Evolutionary conservation across 345 rosid species (phyloP).

Genomic region (Ceriops zippeliana): DNA sequence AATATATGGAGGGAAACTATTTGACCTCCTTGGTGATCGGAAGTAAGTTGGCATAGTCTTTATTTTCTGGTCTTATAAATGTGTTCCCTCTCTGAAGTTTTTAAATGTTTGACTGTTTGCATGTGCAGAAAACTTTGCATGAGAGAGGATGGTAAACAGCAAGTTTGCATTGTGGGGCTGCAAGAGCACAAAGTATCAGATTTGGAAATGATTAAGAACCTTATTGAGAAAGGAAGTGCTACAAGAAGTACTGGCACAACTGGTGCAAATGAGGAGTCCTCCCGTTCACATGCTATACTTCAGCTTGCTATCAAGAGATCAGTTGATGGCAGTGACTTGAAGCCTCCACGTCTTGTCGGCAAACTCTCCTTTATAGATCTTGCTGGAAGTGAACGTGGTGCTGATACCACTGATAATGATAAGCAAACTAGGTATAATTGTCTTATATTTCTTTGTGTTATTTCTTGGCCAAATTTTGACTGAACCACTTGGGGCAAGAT

Average conservation of each 20-base stretch:
- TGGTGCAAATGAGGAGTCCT: slow-evolving; percentile 99
- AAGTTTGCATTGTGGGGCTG: slow-evolving; percentile 96
- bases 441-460: neutral
- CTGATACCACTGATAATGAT: slow-evolving; percentile 98
- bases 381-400: slow-evolving; percentile 99
- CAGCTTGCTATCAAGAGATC: slow-evolving; percentile 92
- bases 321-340: slow-evolving; percentile 70
- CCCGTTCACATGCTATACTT: slow-evolving; percentile 98
- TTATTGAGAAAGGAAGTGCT: slow-evolving; percentile 88
- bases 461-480: neutral
- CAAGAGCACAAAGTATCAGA: slow-evolving; percentile 93
- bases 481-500: slow-evolving; percentile 1
- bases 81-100: slow-evolving; percentile 3
- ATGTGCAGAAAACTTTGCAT: slow-evolving; percentile 75
- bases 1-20: slow-evolving; percentile 94
- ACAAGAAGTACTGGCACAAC: slow-evolving; percentile 95
- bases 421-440: slow-evolving; percentile 79
- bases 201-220: slow-evolving; percentile 87
- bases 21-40: slow-evolving; percentile 87
- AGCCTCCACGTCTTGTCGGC: slow-evolving; percentile 88
- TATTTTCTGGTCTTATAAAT: slow-evolving; percentile 5
- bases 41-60: slow-evolving; percentile 55
- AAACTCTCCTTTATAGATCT: slow-evolving; percentile 97
- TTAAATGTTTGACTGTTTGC: slow-evolving; percentile 17
- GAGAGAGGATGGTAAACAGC: slow-evolving; percentile 99